A percentile compares a stretch with the other conserved stretches of the same genome.
These are phyloP conservation scores for Grigorovia transvaalensis DNA, from an alignment of 805 yeast species.

Conservation along the genomic window DNA sequence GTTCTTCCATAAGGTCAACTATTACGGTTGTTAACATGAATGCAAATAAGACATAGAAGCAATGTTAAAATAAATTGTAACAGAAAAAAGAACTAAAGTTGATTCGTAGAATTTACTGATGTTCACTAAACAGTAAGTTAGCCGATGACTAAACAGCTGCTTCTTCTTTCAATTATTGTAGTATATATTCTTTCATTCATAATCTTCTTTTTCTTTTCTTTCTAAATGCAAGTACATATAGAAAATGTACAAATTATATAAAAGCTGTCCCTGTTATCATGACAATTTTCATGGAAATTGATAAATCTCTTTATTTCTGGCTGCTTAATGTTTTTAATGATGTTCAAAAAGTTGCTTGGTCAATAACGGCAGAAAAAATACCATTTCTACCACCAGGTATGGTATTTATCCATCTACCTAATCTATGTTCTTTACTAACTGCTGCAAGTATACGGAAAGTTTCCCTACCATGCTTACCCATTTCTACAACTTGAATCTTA, in stretches of 20 bases:
- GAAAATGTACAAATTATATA: neutral
- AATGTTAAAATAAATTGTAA: too few relatives aligned
- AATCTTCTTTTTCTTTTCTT: neutral
- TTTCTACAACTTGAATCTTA: constrained; percentile 44
- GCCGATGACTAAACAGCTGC: too few relatives aligned
- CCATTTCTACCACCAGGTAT: constrained; percentile 65
- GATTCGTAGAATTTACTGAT: too few relatives aligned
- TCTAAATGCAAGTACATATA: neutral
- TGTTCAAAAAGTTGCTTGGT: constrained; percentile 26
- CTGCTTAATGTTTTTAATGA: neutral
- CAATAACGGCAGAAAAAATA: constrained; percentile 44
- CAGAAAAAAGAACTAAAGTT: too few relatives aligned
- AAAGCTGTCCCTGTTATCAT: too few relatives aligned
- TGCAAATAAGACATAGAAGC: too few relatives aligned
- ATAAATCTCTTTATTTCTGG: too few relatives aligned
- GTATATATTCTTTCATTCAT: neutral
- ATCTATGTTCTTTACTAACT: constrained; percentile 72
- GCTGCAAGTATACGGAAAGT: constrained; percentile 52
- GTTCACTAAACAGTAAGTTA: too few relatives aligned
- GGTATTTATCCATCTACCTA: constrained; percentile 75
- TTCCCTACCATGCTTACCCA: constrained; percentile 43
- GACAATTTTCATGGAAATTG: too few relatives aligned
- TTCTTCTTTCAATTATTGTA: too few relatives aligned
- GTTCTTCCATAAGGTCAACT: too few relatives aligned
- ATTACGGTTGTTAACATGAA: too few relatives aligned